These are phyloP conservation scores for Neofusicoccum sp. DNA, from an alignment of 2,329 filamentous ascomycete genomes.

Conservation along the genomic window DNA sequence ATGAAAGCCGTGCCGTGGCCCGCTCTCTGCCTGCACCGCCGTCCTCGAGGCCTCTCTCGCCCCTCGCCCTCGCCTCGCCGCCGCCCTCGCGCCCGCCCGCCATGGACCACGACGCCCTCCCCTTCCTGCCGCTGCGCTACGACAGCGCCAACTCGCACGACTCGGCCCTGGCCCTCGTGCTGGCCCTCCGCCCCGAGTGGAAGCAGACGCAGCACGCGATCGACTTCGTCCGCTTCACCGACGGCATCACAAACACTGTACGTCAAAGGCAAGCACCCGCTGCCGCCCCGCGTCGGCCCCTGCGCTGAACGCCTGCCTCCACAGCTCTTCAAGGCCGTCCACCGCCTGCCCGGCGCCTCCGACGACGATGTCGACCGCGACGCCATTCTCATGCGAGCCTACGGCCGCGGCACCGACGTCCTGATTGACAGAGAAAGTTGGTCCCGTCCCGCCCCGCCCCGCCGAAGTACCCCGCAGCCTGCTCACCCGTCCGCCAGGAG, in stretches of 20 bases:
- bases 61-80: background rate
- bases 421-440: conserved; percentile 93
- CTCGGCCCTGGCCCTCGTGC: conserved; percentile 76
- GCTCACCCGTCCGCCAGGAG: conserved; percentile 39
- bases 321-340: conserved; percentile 71
- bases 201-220: conserved; percentile 68
- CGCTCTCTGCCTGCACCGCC: conserved; percentile 3
- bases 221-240: conserved; percentile 87
- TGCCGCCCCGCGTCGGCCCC: background rate
- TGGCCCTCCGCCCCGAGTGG: conserved; percentile 83
- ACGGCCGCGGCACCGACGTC: conserved; percentile 89
- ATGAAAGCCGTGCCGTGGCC: conserved; percentile 17
- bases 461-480: background rate
- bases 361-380: conserved; percentile 78
- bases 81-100: background rate
- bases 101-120: conserved; percentile 24
- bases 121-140: conserved; percentile 73
- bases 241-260: conserved; percentile 95
- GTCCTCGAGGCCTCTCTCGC: background rate
- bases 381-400: conserved; percentile 85
- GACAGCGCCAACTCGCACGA: conserved; percentile 71
- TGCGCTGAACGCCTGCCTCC: conserved; percentile 6
- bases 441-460: conserved; percentile 23
- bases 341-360: conserved; percentile 66
- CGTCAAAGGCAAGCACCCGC: conserved; percentile 30